Conservation (phyloP, 768 basidiomycete genomes). For the Boletus tomentosulus region DNA sequence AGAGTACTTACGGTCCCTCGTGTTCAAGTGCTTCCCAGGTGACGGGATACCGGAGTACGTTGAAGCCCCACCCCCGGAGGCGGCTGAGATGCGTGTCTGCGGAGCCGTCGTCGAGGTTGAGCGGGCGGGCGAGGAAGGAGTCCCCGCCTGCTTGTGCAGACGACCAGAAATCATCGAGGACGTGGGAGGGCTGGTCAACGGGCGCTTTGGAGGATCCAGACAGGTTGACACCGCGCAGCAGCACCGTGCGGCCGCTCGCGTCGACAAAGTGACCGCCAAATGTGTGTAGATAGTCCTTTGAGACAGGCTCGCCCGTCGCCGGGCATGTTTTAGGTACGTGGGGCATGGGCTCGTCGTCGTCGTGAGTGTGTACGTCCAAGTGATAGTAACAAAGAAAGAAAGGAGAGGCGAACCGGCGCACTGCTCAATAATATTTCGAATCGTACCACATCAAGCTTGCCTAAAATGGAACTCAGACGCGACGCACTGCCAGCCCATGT, state of each 20-base stretch:
- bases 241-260: constrained; percentile 64
- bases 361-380: background rate
- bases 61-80: constrained; percentile 93
- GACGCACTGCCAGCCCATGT: background rate
- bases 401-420: background rate
- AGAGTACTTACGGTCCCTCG: constrained; percentile 80
- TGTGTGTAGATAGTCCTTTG: constrained; percentile 54
- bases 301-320: constrained; percentile 11
- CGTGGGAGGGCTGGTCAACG: constrained; percentile 58
- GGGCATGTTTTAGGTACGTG: constrained; percentile 16
- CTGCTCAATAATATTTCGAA: background rate
- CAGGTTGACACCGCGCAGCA: constrained; percentile 94
- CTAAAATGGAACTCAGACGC: constrained; percentile 2
- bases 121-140: constrained; percentile 71
- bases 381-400: background rate
- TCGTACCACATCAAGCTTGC: constrained; percentile 21
- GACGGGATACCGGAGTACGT: constrained; percentile 74
- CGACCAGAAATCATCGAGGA: constrained; percentile 79
- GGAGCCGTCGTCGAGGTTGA: constrained; percentile 80
- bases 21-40: constrained; percentile 96
- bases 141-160: constrained; percentile 63
- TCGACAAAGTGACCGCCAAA: constrained; percentile 69
- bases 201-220: constrained; percentile 88
- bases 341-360: constrained; percentile 18
- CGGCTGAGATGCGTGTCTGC: constrained; percentile 84